A percentile compares a stretch with the other conserved stretches of the same genome.
These are phyloP conservation scores for Cubamyces lactineus DNA, from an alignment of 768 basidiomycete genomes.

Conservation along the genomic window DNA sequence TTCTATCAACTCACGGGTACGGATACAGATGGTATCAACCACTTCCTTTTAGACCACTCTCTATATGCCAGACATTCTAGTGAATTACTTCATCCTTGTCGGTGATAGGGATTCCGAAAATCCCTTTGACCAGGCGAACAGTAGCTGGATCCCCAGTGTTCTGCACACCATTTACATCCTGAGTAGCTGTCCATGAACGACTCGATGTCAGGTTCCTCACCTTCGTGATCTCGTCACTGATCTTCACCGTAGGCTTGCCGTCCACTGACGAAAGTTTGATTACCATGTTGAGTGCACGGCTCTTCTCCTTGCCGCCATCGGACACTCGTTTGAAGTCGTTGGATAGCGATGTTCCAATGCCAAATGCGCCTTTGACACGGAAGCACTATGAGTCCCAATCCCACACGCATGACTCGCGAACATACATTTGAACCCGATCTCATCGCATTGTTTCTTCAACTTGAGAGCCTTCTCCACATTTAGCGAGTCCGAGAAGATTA, in stretches of 20 bases:
- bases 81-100: constrained; percentile 11
- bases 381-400: no score
- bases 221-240: constrained; percentile 92
- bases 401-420: neutral
- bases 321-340: constrained; percentile 75
- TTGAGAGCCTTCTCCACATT: constrained; percentile 69
- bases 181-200: neutral
- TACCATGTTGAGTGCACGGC: constrained; percentile 90
- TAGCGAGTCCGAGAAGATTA: constrained; percentile 87
- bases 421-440: constrained; percentile 70
- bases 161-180: constrained; percentile 28
- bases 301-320: constrained; percentile 55
- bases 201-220: constrained; percentile 35
- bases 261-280: constrained; percentile 86
- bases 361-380: constrained; percentile 69
- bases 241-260: constrained; percentile 81
- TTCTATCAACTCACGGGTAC: neutral
- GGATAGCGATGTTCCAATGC: constrained; percentile 91
- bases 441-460: constrained; percentile 72
- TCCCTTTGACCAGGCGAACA: constrained; percentile 54
- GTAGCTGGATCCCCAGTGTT: constrained; percentile 55
- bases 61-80: neutral
- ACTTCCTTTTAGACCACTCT: neutral
- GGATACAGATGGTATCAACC: neutral
- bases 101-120: constrained; percentile 38